Evolutionary conservation across 169 alveolate genomes (phyloP).

Genomic region (Plasmodium ovale): DNA sequence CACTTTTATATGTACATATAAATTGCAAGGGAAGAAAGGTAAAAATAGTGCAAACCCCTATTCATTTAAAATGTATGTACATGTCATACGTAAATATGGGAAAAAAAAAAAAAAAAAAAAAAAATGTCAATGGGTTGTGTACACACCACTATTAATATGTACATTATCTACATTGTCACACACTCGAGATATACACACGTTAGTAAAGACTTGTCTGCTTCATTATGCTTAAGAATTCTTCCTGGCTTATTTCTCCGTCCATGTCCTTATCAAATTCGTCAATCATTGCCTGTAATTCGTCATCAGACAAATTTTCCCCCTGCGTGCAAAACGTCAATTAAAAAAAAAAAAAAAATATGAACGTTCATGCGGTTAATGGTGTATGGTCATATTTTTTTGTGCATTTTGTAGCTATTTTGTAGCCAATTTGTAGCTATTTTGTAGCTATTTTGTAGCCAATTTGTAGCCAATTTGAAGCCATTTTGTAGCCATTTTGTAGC

Average conservation of each 20-base stretch:
- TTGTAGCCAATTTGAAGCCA: no score
- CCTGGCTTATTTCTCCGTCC: constrained; percentile 96
- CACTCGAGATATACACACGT: neutral
- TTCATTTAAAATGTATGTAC: constrained; percentile 28
- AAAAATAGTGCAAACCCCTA: neutral
- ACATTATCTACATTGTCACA: neutral
- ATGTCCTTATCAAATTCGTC: constrained; percentile 98
- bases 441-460: no score
- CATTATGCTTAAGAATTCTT: constrained; percentile 97
- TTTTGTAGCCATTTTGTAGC: no score
- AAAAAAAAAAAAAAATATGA: neutral
- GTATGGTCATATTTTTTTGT: neutral
- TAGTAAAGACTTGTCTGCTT: constrained; percentile 94
- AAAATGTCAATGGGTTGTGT: neutral
- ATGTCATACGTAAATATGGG: constrained; percentile 13
- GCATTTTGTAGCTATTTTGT: neutral
- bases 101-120: constrained; percentile 39
- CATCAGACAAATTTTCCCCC: constrained; percentile 97
- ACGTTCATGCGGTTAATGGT: neutral
- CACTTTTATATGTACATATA: neutral
- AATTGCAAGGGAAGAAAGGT: neutral
- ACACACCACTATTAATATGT: neutral
- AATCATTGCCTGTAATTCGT: constrained; percentile 98
- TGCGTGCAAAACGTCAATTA: constrained; percentile 48
- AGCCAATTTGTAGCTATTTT: neutral